Percentiles rank a stretch among this genome's conserved stretches.
Conservation (phyloP, 345 rosid genomes). For the Populus alba region DNA sequence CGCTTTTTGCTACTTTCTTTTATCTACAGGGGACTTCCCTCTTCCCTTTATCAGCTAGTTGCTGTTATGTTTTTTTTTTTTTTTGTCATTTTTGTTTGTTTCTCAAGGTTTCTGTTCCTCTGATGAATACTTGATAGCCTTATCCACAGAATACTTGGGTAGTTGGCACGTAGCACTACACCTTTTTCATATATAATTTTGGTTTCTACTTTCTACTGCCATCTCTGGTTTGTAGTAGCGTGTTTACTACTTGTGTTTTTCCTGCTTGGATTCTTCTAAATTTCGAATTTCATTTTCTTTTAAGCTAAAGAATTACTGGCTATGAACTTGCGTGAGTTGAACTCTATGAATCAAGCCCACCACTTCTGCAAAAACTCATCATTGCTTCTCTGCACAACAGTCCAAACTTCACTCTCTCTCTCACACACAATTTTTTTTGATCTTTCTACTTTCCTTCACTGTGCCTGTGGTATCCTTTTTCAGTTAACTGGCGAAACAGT, state of each 20-base stretch:
- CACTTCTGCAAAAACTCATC: conserved; percentile 43
- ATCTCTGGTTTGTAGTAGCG: conserved; percentile 15
- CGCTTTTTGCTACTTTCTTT: conserved; percentile 19
- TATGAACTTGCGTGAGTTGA: conserved; percentile 14
- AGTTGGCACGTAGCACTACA: not conserved
- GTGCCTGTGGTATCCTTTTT: conserved; percentile 24
- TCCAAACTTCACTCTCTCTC: conserved; percentile 23
- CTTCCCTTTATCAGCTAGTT: not conserved
- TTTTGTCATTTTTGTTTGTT: conserved; percentile 4
- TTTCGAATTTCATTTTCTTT: conserved; percentile 6
- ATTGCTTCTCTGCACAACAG: conserved; percentile 50
- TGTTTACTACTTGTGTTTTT: conserved; percentile 20
- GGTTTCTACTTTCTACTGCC: conserved; percentile 13
- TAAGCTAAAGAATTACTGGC: conserved; percentile 6
- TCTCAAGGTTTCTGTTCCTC: conserved; percentile 8
- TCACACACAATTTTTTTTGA: not conserved
- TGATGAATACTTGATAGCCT: conserved; percentile 19
- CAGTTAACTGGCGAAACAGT: conserved; percentile 99
- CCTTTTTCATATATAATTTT: conserved; percentile 5
- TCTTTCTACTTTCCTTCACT: conserved; percentile 5
- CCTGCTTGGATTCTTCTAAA: conserved; percentile 25
- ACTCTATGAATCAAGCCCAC: conserved; percentile 52
- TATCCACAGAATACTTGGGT: conserved; percentile 17
- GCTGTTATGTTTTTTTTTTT: not conserved
- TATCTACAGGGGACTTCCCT: not conserved